Evolutionary conservation across 1,284 basidiomycete genomes (phyloP).

Genomic region (Phylloporus gajari): DNA sequence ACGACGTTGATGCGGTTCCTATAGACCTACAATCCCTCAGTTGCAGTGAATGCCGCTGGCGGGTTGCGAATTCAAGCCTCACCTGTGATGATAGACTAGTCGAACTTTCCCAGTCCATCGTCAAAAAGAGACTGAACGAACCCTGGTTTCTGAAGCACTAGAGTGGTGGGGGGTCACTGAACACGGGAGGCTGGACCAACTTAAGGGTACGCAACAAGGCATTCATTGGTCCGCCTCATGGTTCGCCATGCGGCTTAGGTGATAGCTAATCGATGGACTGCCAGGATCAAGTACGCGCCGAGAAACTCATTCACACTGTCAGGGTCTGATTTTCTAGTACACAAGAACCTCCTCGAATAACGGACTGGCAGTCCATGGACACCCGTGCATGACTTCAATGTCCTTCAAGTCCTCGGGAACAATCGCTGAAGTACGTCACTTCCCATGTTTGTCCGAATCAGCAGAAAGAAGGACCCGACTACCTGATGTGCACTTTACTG

Average conservation of each 20-base stretch:
- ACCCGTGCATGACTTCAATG: neutral
- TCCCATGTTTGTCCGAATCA: constrained; percentile 14
- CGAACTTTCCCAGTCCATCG: too few relatives aligned
- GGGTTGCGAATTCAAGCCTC: constrained; percentile 16
- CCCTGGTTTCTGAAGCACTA: too few relatives aligned
- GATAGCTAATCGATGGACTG: constrained; percentile 24
- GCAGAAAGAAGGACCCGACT: neutral
- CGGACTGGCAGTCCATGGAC: constrained; percentile 15
- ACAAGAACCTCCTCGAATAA: constrained; percentile 17
- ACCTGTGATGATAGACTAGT: constrained; percentile 16
- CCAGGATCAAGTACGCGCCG: constrained; percentile 4
- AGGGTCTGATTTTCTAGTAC: neutral
- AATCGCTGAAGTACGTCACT: too few relatives aligned
- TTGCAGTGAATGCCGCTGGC: constrained; percentile 1
- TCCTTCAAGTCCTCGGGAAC: constrained; percentile 27
- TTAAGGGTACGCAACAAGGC: constrained; percentile 16
- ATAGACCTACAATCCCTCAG: neutral
- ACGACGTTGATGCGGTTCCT: constrained; percentile 32
- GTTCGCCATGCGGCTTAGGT: constrained; percentile 32
- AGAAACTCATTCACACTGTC: neutral
- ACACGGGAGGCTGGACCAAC: constrained; percentile 11
- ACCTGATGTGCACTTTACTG: constrained; percentile 26
- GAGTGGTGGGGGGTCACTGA: too few relatives aligned
- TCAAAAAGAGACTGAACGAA: too few relatives aligned
- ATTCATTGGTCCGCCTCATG: constrained; percentile 37